Evolutionary conservation across 2,329 filamentous ascomycete species (phyloP), one percentile per base, ranked within the genome.

Genomic region (Talaromyces pinophilus): DNA sequence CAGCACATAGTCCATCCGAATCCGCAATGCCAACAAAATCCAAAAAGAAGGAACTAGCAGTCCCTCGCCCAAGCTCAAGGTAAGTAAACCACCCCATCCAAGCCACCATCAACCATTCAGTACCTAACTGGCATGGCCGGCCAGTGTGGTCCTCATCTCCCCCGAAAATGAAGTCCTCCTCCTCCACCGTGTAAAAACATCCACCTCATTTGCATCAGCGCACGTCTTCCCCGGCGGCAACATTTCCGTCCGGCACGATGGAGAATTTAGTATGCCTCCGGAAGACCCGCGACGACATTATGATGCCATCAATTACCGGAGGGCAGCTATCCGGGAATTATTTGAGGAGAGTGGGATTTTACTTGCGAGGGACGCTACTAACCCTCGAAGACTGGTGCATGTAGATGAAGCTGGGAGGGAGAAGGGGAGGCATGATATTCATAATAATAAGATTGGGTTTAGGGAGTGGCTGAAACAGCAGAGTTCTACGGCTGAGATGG

Each of bases 261-360:
- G 91, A 38, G 71, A 77, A 22, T 80, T 84, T 13, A 83, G 87
- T 44, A 8, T 19, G 0, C 78, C 79, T 0, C 74, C 78, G 0
- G 83, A 83, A 17, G 82, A 87, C 33, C 77, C 82, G 0, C 80
- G 78, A 10, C 81, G 89, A 13, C 93, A 97, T 72, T 77, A 82
- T 11, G 93, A 97, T 75, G 88, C 88, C 0, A 80, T 82, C 0
- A 85, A 87, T 2, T 97, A 97, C 74, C 84, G 93, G n/a, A 79
- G 92, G 42, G 93, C 90, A 5, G 95, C 93, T 0, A 87, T 98
- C 28, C 85, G 95, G 6, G 95, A 98, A 82, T 92, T 92, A 0
- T 98, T 98, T 74, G 95, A 99, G 76, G 95, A 98, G 80, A 93
- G 91, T 70, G 95, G 95, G 0, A 92, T 97, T 63, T 79, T 98